Evolutionary conservation across 129 eudicot species (phyloP), one percentile per base, ranked within the genome.

Genomic region (Chrysanthemum lavandulifolium): DNA sequence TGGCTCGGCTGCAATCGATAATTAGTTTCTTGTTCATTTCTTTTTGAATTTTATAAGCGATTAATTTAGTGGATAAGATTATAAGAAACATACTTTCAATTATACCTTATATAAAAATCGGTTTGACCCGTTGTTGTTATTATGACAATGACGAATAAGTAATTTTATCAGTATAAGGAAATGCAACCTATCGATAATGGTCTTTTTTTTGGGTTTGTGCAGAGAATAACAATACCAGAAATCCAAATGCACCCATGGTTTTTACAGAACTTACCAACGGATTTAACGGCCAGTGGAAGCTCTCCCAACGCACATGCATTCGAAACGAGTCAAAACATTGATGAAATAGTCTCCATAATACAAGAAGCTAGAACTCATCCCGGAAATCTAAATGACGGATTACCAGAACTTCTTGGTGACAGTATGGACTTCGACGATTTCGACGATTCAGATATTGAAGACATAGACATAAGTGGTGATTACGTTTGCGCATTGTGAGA

Each of bases 381-480:
- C 25, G 84, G 61, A 68, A 76, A 25, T 76, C 68, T 77, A 10
- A 59, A 16, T 63, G 69, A 51, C 67, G 76, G 67, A 29, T 71
- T 77, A 16, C 55, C 65, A 43, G 59, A 61, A 40, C 79, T 79
- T n/a, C 21, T 76, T 54, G 83, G 86, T 6, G 90, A 81, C 11
- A 85, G 88, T 54, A 85, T 85, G 90, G 95, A 88, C 71, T 76
- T 88, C 23, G 95, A 88, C 76, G 89, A 80, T 21, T 64, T 85
- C 79, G 88, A 85, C 75, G 90, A 85, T 65, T 75, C 82, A 3
- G 94, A 85, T 78, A 40, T 82, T 12, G 88, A 83, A 74, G 90
- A 85, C 69, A 80, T 78, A 36, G 95, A 81, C 64, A 66, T 80
- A 56, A 88, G 90, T 69, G 88, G 79, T 9, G 90, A 88, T 33